phyloP scores from a whole-genome alignment of 2,329 filamentous ascomycete genomes.

The Fusarium albidum region DNA sequence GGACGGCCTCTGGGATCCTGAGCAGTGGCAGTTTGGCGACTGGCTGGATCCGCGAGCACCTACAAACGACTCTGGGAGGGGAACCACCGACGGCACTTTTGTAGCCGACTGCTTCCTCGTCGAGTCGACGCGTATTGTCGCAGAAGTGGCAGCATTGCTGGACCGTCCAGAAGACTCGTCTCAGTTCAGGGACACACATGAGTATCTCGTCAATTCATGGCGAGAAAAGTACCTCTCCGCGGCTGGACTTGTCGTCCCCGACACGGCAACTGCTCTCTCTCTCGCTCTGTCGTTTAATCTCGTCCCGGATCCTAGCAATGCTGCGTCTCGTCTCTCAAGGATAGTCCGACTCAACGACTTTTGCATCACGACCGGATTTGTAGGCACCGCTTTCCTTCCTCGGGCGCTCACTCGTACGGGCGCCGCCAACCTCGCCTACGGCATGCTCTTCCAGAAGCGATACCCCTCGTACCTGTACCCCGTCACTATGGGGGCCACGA shows the following conservation, averaged over 20 bases:
- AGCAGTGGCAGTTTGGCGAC: slow-evolving; percentile 15
- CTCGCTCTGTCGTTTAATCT: neutral
- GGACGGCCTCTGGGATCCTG: slow-evolving; percentile 47
- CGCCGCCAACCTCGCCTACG: slow-evolving; percentile 50
- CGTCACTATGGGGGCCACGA: slow-evolving; percentile 54
- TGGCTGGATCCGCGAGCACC: slow-evolving; percentile 26
- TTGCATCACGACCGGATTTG: slow-evolving; percentile 51
- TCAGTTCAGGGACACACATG: neutral
- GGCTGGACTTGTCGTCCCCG: neutral
- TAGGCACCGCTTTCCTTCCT: slow-evolving; percentile 49
- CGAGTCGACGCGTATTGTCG: neutral
- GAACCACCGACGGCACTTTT: neutral
- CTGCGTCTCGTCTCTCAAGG: neutral
- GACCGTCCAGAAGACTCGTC: neutral
- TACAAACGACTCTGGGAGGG: neutral
- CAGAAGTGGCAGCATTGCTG: neutral
- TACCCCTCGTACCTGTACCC: slow-evolving; percentile 57
- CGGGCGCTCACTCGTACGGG: slow-evolving; percentile 44
- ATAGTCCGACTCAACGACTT: slow-evolving; percentile 33
- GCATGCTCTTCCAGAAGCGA: slow-evolving; percentile 56
- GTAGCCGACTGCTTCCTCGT: slow-evolving; percentile 11
- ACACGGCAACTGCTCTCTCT: neutral
- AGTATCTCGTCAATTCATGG: neutral
- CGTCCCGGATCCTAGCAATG: neutral
- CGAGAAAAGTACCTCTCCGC: neutral